phyloP scores from a whole-genome alignment of 139 green algal species.

The Pedinophyceae sp. region DNA sequence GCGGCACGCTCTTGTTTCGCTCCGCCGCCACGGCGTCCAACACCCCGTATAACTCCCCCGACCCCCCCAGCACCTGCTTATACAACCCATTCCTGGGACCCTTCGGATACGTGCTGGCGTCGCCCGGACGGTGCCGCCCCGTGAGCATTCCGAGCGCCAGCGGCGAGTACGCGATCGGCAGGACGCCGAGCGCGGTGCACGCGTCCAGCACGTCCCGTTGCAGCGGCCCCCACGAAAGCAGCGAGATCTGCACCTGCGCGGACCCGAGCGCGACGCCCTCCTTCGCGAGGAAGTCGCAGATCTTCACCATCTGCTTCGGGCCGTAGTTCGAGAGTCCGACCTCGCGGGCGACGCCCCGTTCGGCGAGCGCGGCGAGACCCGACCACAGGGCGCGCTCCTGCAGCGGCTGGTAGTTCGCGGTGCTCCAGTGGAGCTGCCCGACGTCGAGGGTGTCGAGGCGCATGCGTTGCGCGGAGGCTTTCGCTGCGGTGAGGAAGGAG shows the following conservation, averaged over 20 bases:
- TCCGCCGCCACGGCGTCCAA: constrained; percentile 4
- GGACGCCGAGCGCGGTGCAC: constrained; percentile 74
- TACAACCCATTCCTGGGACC: not conserved
- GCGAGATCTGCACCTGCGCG: constrained; percentile 76
- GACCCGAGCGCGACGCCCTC: constrained; percentile 64
- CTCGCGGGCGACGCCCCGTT: constrained; percentile 14
- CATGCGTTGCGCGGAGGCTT: constrained; percentile 30
- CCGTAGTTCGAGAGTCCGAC: constrained; percentile 28
- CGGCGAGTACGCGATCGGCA: constrained; percentile 81
- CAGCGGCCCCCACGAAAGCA: constrained; percentile 47
- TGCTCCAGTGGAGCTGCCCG: constrained; percentile 49
- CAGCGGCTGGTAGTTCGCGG: constrained; percentile 23
- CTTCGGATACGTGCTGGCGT: not conserved
- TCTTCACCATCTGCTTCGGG: constrained; percentile 13
- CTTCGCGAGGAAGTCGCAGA: constrained; percentile 41
- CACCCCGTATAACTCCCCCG: constrained; percentile 59
- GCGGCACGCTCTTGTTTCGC: constrained; percentile 1
- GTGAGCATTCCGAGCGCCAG: constrained; percentile 71
- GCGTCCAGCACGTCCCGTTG: constrained; percentile 25
- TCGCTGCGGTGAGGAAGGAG: constrained; percentile 28
- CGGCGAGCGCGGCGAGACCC: constrained; percentile 18
- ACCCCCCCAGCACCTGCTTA: constrained; percentile 16
- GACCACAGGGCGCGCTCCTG: constrained; percentile 23
- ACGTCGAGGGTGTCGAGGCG: constrained; percentile 9
- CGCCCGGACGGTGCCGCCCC: constrained; percentile 11